Conservation (phyloP, 2,329 filamentous ascomycete genomes). For the Onygenales sp. region DNA sequence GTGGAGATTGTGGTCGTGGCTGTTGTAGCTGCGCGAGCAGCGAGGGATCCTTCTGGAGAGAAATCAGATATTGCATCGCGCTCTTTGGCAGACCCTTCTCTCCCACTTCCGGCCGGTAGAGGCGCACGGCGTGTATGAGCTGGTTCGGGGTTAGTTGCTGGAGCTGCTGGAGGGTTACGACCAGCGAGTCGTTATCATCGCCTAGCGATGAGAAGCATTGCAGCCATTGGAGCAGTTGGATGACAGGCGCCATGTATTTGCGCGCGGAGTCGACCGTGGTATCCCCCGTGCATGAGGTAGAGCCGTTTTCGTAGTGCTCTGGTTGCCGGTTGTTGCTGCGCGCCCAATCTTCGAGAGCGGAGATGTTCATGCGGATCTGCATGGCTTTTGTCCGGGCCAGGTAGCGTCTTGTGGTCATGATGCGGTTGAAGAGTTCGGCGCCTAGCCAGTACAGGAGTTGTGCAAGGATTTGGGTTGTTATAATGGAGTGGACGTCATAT, state of each 20-base stretch:
- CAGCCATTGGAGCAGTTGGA: slow-evolving; percentile 92
- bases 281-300: slow-evolving; percentile 75
- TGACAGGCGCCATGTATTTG: slow-evolving; percentile 76
- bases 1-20: slow-evolving; percentile 17
- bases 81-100: slow-evolving; percentile 86
- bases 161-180: slow-evolving; percentile 81
- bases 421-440: slow-evolving; percentile 91
- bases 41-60: slow-evolving; percentile 66
- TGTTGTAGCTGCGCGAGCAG: slow-evolving; percentile 38
- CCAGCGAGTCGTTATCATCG: slow-evolving; percentile 79
- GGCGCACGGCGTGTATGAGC: slow-evolving; percentile 80
- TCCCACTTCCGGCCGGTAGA: slow-evolving; percentile 89
- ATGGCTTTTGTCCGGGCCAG: slow-evolving; percentile 94
- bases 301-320: slow-evolving; percentile 90
- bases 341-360: slow-evolving; percentile 91
- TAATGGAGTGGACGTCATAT: slow-evolving; percentile 98
- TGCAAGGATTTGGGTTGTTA: slow-evolving; percentile 80
- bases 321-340: slow-evolving; percentile 85
- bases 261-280: slow-evolving; percentile 75
- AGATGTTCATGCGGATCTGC: slow-evolving; percentile 99
- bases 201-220: slow-evolving; percentile 94
- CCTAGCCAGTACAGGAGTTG: slow-evolving; percentile 95
- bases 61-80: slow-evolving; percentile 74
- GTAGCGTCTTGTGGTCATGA: slow-evolving; percentile 94
- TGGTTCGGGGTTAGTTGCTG: slow-evolving; percentile 78